Conservation (phyloP, 2,329 filamentous ascomycete genomes). For the Sporothrix mexicana region DNA sequence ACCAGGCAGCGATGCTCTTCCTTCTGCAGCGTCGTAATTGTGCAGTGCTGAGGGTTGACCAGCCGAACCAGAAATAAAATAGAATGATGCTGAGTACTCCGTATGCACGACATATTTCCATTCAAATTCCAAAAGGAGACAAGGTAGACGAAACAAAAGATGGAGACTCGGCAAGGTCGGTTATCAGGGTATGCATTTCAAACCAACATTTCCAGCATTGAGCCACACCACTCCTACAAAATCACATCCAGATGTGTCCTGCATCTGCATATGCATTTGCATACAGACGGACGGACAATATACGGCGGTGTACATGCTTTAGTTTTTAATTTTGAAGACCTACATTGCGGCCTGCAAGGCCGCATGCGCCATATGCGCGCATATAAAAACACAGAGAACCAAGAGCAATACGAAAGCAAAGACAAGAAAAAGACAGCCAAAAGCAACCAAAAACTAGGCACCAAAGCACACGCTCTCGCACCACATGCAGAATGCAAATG, state of each 20-base stretch:
- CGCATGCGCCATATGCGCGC: neutral
- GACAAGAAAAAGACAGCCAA: neutral
- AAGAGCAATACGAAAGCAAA: neutral
- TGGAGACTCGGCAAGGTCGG: conserved; percentile 1
- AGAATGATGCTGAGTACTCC: neutral
- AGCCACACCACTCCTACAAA: neutral
- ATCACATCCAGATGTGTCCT: neutral
- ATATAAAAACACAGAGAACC: conserved; percentile 1
- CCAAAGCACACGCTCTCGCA: neutral
- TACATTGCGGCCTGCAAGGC: neutral
- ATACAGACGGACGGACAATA: neutral
- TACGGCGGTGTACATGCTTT: neutral
- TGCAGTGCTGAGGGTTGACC: neutral
- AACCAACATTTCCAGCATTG: too few species aligned
- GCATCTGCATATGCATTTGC: neutral
- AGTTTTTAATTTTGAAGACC: neutral
- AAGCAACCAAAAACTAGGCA: neutral
- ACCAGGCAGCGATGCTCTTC: neutral
- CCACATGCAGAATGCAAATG: neutral
- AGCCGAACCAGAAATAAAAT: neutral
- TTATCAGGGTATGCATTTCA: conserved; percentile 3
- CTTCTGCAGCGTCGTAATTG: conserved; percentile 5
- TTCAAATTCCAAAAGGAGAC: neutral
- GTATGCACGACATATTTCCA: neutral
- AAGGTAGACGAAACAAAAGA: neutral